Evolutionary conservation across 1,284 basidiomycete species (phyloP).

Genomic region (Amylostereum areolatum): DNA sequence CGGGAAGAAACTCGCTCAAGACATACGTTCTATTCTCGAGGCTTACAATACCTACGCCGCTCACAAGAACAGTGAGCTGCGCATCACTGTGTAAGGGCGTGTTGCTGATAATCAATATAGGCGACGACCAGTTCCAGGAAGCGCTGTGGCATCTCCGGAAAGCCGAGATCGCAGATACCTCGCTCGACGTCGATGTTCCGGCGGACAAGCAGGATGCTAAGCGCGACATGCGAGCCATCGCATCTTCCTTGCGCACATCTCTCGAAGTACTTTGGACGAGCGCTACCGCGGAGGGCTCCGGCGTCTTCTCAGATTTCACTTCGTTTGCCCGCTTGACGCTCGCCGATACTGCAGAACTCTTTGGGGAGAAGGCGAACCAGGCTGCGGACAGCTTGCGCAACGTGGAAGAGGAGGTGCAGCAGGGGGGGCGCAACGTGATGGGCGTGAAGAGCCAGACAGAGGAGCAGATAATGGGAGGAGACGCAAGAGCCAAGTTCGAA

Average conservation of each 20-base stretch:
- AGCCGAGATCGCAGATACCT: constrained; percentile 37
- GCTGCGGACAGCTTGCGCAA: constrained; percentile 47
- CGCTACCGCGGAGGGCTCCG: constrained; percentile 43
- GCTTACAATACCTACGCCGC: constrained; percentile 47
- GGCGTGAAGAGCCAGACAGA: constrained; percentile 46
- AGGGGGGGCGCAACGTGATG: constrained; percentile 49
- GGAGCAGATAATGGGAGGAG: constrained; percentile 34
- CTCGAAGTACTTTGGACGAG: constrained; percentile 47
- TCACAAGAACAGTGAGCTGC: constrained; percentile 45
- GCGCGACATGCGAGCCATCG: constrained; percentile 43
- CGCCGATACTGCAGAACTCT: constrained; percentile 53
- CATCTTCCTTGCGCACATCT: constrained; percentile 41
- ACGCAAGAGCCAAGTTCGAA: constrained; percentile 47
- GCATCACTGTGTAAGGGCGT: constrained; percentile 2
- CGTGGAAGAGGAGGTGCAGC: constrained; percentile 50
- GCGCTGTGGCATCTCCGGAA: constrained; percentile 56
- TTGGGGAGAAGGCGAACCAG: constrained; percentile 42
- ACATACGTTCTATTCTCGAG: constrained; percentile 40
- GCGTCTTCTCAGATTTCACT: constrained; percentile 52
- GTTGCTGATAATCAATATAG: constrained; percentile 24
- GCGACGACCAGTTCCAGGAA: constrained; percentile 55
- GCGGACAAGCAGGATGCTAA: constrained; percentile 38
- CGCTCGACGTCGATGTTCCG: constrained; percentile 19
- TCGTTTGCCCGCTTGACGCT: constrained; percentile 57
- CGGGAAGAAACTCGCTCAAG: constrained; percentile 42